A percentile compares a stretch with the other conserved stretches of the same genome.
These are phyloP conservation scores for Hygrocybe punicea DNA, from an alignment of 768 basidiomycete species.

Conservation along the genomic window DNA sequence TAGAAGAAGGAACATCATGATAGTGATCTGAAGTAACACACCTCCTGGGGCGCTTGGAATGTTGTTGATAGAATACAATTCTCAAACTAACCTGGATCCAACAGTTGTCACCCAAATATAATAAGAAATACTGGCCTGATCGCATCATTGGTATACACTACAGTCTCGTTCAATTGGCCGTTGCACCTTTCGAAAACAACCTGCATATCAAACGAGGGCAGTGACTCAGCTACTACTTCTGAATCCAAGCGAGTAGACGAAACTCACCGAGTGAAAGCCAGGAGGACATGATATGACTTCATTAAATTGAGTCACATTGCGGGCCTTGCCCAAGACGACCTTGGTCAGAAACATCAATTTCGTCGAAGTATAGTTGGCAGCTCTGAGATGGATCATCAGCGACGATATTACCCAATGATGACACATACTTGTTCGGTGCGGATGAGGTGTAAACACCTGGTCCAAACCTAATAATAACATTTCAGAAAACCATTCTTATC, in stretches of 20 bases:
- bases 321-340: constrained; percentile 7
- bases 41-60: too few species aligned
- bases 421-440: constrained; percentile 11
- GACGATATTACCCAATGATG: not conserved
- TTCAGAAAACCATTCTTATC: not conserved
- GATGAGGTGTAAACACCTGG: constrained; percentile 24
- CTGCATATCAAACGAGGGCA: not conserved
- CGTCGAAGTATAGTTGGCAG: constrained; percentile 1
- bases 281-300: constrained; percentile 4
- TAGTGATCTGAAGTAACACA: too few species aligned
- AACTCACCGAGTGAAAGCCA: constrained; percentile 9
- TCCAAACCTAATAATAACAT: constrained; percentile 19
- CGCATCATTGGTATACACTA: constrained; percentile 8
- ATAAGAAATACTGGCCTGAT: constrained; percentile 11
- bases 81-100: too few species aligned
- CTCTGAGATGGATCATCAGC: not conserved
- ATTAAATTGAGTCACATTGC: constrained; percentile 1
- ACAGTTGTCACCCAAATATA: constrained; percentile 1
- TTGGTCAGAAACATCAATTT: constrained; percentile 7
- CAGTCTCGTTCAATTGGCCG: constrained; percentile 9
- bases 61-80: too few species aligned
- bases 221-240: not conserved
- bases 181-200: constrained; percentile 8
- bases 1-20: too few species aligned
- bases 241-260: not conserved